Base-by-base conservation (phyloP, 768 basidiomycete genomes). In the Pholiota molesta region DNA sequence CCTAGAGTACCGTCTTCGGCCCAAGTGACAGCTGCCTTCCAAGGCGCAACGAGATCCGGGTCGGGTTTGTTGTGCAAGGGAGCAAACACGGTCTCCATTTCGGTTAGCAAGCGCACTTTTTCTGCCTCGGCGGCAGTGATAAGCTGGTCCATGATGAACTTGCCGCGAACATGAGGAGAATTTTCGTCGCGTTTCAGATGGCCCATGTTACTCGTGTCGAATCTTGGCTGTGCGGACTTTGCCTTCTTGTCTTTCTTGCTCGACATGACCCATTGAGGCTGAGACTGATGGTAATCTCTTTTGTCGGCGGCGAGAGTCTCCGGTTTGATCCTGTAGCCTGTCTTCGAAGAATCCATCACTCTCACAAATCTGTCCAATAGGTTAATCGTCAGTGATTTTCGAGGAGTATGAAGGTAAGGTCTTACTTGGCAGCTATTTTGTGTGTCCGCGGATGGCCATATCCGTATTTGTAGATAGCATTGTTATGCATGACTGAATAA, bases 301-400 rank as follows among this genome's bases (percentile, higher is more conserved):
- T 26, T 59, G 47, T 72, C 67, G 17, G 67, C 66, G 8, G 56
- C 55, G n/a, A 76, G 68, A 2, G 77, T 69, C 1, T 75, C 65
- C 0, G 66, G 69, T 17, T 69, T 70, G 54, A 89, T 75, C 1
- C 73, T 74, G 40, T 79, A 76, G 0, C 89, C 89, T 5, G 83
- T 86, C 67, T 91, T 91, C 1, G 81, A 64, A 0, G 83, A 80
- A 67, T 91, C 89, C 0, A 91, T 77, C 10, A 86, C 77, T 9
- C 78, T 78, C 59, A 83, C 79, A 60, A 81, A 82, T 60, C 82
- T 82, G 31, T 11, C 9, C 55, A 57, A 28, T 16, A 35, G 57
- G 17, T 52, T 16, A 23, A 51, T 51, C 21, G 17, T 28, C 8
- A 31, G 16, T 16, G 16, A 39, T 33, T 11, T n/a, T 5, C 14